Evolutionary conservation across 345 rosid species (phyloP).

Genomic region (rapeseed (Brassica napus)): Da-Ae NC_063447.1:37176001-37176500

Average conservation of each 20-base stretch:
- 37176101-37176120: conserved; percentile 8
- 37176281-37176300: conserved; percentile 31
- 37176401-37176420: too few species aligned
- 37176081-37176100: conserved; percentile 5
- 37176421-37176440: neutral
- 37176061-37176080: neutral
- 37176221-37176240: conserved; percentile 53
- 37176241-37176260: conserved; percentile 60
- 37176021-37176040: too few species aligned
- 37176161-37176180: conserved; percentile 10
- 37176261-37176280: conserved; percentile 49
- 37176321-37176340: conserved; percentile 4
- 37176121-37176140: too few species aligned
- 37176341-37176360: neutral
- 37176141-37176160: neutral
- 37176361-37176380: too few species aligned
- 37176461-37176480: neutral
- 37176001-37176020: too few species aligned
- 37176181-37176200: neutral
- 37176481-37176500: neutral
- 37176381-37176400: neutral
- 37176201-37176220: neutral
- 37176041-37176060: too few species aligned
- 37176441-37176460: neutral
- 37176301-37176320: conserved; percentile 9